A percentile compares a stretch with the other conserved stretches of the same genome.
These are phyloP conservation scores for Vaccinium corymbosum DNA, from an alignment of 148 eudicot species.

Conservation along the genomic window DNA sequence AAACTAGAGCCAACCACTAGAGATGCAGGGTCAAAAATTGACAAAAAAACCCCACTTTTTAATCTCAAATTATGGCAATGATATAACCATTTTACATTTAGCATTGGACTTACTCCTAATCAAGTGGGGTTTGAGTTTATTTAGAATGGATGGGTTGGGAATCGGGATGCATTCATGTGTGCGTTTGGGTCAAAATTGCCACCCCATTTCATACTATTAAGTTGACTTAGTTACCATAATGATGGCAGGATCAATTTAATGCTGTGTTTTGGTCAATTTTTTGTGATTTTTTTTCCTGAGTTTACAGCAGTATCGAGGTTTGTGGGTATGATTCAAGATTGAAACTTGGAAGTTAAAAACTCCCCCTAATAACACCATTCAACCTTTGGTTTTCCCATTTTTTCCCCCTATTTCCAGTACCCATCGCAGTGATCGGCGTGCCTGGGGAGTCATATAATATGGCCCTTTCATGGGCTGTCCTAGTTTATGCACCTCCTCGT, in stretches of 20 bases:
- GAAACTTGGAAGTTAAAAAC: background rate
- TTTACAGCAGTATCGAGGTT: background rate
- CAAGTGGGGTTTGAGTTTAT: too few species aligned
- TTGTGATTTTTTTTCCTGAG: background rate
- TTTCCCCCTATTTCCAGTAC: background rate
- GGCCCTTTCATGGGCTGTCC: background rate
- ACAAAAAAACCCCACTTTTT: too few species aligned
- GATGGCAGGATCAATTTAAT: background rate
- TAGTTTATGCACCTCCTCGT: background rate
- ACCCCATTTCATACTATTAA: too few species aligned
- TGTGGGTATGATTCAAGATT: background rate
- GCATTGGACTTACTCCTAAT: too few species aligned
- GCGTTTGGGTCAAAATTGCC: too few species aligned
- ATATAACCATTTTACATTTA: too few species aligned
- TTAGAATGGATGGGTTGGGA: too few species aligned
- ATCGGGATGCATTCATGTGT: too few species aligned
- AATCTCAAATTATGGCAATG: too few species aligned
- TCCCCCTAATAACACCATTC: background rate
- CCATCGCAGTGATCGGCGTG: background rate
- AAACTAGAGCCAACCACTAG: too few species aligned
- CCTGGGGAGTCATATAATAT: background rate
- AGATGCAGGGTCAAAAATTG: too few species aligned
- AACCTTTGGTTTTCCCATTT: background rate
- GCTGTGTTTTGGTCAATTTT: background rate
- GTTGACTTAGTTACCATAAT: too few species aligned